Evolutionary conservation across 2,329 filamentous ascomycete species (phyloP).

Genomic region (Teratosphaeria pseudoeucalypti): DNA sequence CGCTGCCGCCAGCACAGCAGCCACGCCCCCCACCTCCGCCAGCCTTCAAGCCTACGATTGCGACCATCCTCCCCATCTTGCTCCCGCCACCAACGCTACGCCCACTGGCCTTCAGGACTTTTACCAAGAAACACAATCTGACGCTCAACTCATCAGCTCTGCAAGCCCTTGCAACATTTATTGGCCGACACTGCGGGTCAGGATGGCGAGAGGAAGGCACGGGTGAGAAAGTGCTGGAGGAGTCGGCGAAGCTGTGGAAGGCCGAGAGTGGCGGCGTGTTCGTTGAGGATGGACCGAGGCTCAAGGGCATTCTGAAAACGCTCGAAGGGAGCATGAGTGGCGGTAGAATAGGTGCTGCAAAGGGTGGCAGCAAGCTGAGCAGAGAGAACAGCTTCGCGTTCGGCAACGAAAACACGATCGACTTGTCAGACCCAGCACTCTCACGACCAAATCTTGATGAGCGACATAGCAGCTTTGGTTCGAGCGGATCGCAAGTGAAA

Average conservation of each 20-base stretch:
- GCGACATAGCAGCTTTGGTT: conserved; percentile 51
- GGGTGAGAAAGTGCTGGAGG: conserved; percentile 84
- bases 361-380: conserved; percentile 40
- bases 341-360: conserved; percentile 53
- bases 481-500: conserved; percentile 41
- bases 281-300: conserved; percentile 62
- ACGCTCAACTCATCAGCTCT: conserved; percentile 82
- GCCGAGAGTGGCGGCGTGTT: conserved; percentile 79
- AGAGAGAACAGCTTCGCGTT: conserved; percentile 57
- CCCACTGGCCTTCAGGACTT: conserved; percentile 85
- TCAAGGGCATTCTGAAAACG: conserved; percentile 73
- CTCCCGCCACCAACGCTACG: conserved; percentile 78
- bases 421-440: conserved; percentile 7
- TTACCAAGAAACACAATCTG: conserved; percentile 94
- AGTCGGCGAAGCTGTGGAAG: conserved; percentile 87
- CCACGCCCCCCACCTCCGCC: conserved; percentile 34
- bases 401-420: conserved; percentile 31
- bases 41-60: conserved; percentile 39
- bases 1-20: conserved; percentile 38
- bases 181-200: conserved; percentile 87
- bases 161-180: conserved; percentile 74
- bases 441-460: conserved; percentile 32
- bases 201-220: conserved; percentile 94
- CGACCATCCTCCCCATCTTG: conserved; percentile 72
- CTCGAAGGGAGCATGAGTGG: conserved; percentile 82